Evolutionary conservation across 805 yeast species (phyloP).

Genomic region (Groenewaldozyma tartarivorans): DNA sequence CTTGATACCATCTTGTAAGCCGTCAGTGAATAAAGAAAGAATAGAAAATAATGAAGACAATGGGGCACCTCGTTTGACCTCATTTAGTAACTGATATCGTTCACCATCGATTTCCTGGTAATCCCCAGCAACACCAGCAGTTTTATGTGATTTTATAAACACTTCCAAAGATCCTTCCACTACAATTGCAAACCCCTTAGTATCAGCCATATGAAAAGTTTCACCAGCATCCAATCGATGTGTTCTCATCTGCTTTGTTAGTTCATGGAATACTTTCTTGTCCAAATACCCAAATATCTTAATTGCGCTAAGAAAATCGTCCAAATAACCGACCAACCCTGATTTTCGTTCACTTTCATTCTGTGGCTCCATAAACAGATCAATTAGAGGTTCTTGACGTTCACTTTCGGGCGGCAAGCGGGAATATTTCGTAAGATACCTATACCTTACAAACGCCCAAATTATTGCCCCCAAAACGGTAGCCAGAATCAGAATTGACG

Average conservation of each 20-base stretch:
- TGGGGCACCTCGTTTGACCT: constrained; percentile 76
- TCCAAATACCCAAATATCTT: constrained; percentile 92
- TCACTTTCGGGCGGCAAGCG: constrained; percentile 39
- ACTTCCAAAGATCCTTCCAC: constrained; percentile 87
- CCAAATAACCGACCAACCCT: constrained; percentile 7
- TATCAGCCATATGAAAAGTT: constrained; percentile 59
- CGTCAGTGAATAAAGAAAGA: constrained; percentile 57
- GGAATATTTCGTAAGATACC: constrained; percentile 55
- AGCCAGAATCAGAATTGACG: constrained; percentile 14
- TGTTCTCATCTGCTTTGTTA: constrained; percentile 86
- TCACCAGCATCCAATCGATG: constrained; percentile 74
- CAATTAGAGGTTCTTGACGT: constrained; percentile 35
- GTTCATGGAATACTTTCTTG: constrained; percentile 80
- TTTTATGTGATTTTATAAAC: constrained; percentile 41
- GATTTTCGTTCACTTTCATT: constrained; percentile 28
- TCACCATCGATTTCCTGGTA: constrained; percentile 35
- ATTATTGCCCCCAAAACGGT: constrained; percentile 27
- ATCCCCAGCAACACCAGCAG: constrained; percentile 2
- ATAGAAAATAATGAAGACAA: constrained; percentile 76
- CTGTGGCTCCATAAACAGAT: constrained; percentile 35
- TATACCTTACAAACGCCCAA: constrained; percentile 49
- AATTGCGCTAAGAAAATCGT: constrained; percentile 66
- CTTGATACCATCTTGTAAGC: constrained; percentile 15
- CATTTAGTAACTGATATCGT: constrained; percentile 66
- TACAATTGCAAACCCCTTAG: constrained; percentile 80